Evolutionary conservation across 2,329 filamentous ascomycete genomes (phyloP).

Genomic region (Sarocladium kiliense): DNA sequence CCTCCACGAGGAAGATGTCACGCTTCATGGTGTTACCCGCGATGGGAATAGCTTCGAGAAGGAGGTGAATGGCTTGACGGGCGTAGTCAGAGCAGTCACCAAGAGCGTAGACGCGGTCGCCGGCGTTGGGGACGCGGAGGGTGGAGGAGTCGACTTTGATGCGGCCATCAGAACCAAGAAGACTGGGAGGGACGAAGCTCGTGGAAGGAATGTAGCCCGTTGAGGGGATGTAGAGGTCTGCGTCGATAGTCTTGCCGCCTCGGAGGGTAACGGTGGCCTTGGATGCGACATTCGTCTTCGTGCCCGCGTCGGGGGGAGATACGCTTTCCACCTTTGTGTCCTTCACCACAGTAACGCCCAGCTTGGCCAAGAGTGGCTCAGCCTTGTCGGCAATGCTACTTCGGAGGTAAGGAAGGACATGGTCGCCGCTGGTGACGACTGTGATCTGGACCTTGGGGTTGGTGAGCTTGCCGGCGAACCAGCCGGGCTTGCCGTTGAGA

Average conservation of each 20-base stretch:
- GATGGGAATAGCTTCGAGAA: slow-evolving; percentile 34
- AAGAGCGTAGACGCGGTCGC: slow-evolving; percentile 37
- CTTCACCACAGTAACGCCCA: slow-evolving; percentile 35
- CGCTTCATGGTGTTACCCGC: slow-evolving; percentile 42
- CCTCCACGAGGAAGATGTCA: slow-evolving; percentile 36
- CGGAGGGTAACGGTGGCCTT: slow-evolving; percentile 23
- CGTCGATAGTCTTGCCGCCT: slow-evolving; percentile 42
- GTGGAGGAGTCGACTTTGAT: slow-evolving; percentile 34
- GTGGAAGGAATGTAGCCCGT: slow-evolving; percentile 51
- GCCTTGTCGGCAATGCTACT: slow-evolving; percentile 5
- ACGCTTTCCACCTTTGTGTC: slow-evolving; percentile 1
- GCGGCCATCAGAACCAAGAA: slow-evolving; percentile 29
- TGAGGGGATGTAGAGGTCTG: slow-evolving; percentile 53
- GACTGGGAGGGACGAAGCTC: slow-evolving; percentile 39
- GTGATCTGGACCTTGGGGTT: slow-evolving; percentile 7
- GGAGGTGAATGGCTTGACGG: slow-evolving; percentile 35
- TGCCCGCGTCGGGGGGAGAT: neutral
- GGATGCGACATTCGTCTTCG: slow-evolving; percentile 33
- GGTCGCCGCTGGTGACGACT: slow-evolving; percentile 23
- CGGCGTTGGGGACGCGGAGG: slow-evolving; percentile 26
- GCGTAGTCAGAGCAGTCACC: slow-evolving; percentile 38
- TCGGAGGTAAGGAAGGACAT: slow-evolving; percentile 20
- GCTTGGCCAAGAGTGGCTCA: slow-evolving; percentile 22
- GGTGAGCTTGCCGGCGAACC: slow-evolving; percentile 28
- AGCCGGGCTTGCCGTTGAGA: slow-evolving; percentile 7